A percentile compares a stretch with the other conserved stretches of the same genome.
These are phyloP conservation scores for Nematodospora valgi DNA, from an alignment of 805 yeast species.

Conservation along the genomic window DNA sequence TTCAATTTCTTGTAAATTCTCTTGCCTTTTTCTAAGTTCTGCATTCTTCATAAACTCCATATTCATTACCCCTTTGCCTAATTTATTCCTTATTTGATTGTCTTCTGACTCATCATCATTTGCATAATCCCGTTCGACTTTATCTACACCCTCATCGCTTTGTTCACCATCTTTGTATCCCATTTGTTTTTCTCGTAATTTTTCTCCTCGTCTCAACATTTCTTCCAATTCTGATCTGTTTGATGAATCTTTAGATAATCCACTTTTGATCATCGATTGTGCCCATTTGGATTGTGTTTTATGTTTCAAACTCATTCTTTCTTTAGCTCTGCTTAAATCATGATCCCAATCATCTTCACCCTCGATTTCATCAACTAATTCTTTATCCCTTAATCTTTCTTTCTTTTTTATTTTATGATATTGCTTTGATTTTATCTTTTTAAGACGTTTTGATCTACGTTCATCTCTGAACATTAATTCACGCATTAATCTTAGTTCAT, in stretches of 20 bases:
- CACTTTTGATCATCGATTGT: slow-evolving; percentile 80
- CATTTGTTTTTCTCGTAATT: slow-evolving; percentile 65
- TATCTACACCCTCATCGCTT: slow-evolving; percentile 50
- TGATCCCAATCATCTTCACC: slow-evolving; percentile 54
- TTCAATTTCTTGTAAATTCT: slow-evolving; percentile 53
- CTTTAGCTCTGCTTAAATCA: slow-evolving; percentile 77
- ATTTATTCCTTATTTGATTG: slow-evolving; percentile 28
- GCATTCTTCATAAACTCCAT: slow-evolving; percentile 97
- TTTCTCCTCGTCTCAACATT: slow-evolving; percentile 86
- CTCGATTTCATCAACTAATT: slow-evolving; percentile 51
- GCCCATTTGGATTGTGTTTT: slow-evolving; percentile 91
- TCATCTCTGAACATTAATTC: slow-evolving; percentile 97
- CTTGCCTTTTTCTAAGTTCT: slow-evolving; percentile 60
- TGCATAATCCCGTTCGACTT: slow-evolving; percentile 39
- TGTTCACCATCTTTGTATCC: slow-evolving; percentile 57
- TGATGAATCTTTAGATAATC: slow-evolving; percentile 81
- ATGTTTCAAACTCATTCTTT: slow-evolving; percentile 89
- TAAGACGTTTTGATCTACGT: slow-evolving; percentile 82
- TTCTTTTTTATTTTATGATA: slow-evolving; percentile 84
- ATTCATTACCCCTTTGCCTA: slow-evolving; percentile 86
- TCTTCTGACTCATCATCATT: slow-evolving; percentile 36
- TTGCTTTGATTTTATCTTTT: slow-evolving; percentile 91
- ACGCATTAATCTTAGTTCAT: slow-evolving; percentile 85
- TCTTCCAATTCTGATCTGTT: slow-evolving; percentile 90
- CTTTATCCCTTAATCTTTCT: slow-evolving; percentile 69